Conservation (phyloP, 306 rosid genomes). For the Carpinus fangiana region DNA sequence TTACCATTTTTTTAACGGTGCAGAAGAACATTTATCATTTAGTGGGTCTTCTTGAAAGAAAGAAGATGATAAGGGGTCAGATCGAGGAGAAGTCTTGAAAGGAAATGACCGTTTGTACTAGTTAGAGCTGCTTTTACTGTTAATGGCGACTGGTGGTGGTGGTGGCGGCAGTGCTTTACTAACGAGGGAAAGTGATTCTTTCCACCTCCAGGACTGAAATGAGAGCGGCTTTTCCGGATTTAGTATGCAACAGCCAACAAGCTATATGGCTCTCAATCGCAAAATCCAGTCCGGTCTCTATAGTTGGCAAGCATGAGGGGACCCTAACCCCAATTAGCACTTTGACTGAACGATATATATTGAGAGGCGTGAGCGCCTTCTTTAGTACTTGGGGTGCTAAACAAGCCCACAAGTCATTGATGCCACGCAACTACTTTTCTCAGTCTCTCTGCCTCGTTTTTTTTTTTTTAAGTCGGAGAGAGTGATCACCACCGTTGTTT, state of each 20-base stretch:
- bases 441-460: neutral
- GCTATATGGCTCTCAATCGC: neutral
- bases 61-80: neutral
- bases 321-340: neutral
- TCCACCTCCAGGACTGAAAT: neutral
- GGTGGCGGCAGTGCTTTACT: neutral
- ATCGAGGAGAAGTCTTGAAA: too few relatives aligned
- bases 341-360: neutral
- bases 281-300: slow-evolving; percentile 2
- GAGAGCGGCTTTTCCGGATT: neutral
- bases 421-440: neutral
- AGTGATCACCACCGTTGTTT: neutral
- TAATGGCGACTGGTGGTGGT: neutral
- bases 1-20: too few relatives aligned
- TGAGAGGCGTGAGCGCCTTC: neutral
- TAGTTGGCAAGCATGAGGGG: slow-evolving; percentile 6
- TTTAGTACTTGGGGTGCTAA: neutral
- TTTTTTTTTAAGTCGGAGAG: neutral
- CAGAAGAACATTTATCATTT: too few relatives aligned
- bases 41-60: neutral
- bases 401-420: neutral
- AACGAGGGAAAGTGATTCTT: neutral
- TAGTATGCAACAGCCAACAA: neutral
- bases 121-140: neutral
- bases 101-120: too few relatives aligned